A percentile compares a stretch with the other conserved stretches of the same genome.
These are phyloP conservation scores for Articulospora tetracladia DNA, from an alignment of 495 filamentous ascomycete genomes.

Conservation along the genomic window DNA sequence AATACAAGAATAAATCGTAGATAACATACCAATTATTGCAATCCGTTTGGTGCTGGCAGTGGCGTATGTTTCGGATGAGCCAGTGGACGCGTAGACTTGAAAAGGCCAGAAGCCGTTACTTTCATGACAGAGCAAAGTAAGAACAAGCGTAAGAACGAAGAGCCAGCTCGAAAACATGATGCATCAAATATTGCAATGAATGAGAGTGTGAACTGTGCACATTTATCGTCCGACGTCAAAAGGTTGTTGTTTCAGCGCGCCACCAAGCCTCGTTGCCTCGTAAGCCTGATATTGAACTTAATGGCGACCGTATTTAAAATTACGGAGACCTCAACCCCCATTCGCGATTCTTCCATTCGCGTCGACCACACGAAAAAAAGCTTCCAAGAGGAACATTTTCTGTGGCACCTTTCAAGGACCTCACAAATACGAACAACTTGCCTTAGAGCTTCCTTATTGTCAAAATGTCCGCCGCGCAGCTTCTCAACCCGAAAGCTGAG, in stretches of 20 bases:
- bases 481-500: conserved; percentile 97
- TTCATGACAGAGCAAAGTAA: conserved; percentile 10
- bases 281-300: not conserved
- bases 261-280: conserved; percentile 8
- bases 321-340: not conserved
- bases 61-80: not conserved
- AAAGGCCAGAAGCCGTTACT: conserved; percentile 21
- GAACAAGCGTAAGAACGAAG: conserved; percentile 16
- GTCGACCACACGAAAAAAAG: conserved; percentile 15
- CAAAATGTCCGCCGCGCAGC: conserved; percentile 85
- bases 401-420: not conserved
- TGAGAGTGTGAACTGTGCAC: not conserved
- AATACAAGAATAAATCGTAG: not conserved
- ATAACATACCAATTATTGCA: conserved; percentile 27
- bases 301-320: conserved; percentile 7
- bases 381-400: conserved; percentile 10
- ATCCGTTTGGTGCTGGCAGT: conserved; percentile 15
- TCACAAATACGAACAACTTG: not conserved
- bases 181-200: not conserved
- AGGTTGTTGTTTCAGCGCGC: not conserved
- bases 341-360: conserved; percentile 18
- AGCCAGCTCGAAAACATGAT: conserved; percentile 24
- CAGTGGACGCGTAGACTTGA: conserved; percentile 8
- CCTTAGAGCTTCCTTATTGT: not conserved
- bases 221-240: not conserved